Evolutionary conservation across 2,329 filamentous ascomycete genomes (phyloP).

Genomic region (Ceratocystis papillata): DNA sequence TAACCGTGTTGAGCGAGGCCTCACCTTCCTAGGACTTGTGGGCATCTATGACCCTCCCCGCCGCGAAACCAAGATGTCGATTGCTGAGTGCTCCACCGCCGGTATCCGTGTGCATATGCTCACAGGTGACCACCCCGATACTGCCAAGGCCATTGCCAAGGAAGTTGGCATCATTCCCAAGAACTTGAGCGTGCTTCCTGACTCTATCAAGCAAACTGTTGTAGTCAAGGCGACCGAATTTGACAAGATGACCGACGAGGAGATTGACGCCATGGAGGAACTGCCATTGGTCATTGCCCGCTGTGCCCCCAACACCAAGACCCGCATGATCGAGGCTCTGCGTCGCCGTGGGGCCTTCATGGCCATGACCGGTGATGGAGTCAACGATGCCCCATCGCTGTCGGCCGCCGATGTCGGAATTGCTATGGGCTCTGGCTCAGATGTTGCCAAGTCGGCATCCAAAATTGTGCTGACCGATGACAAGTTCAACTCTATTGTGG

Average conservation of each 20-base stretch:
- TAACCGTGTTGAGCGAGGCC: constrained; percentile 51
- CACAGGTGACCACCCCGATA: constrained; percentile 71
- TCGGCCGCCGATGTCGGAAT: constrained; percentile 77
- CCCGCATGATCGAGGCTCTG: constrained; percentile 80
- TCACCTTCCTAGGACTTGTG: constrained; percentile 69
- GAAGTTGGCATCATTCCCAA: constrained; percentile 67
- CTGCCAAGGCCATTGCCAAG: constrained; percentile 64
- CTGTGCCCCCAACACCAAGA: constrained; percentile 77
- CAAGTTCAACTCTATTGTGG: constrained; percentile 78
- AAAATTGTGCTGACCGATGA: constrained; percentile 79
- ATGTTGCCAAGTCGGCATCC: constrained; percentile 73
- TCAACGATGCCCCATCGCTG: constrained; percentile 75
- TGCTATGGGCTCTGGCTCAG: constrained; percentile 79
- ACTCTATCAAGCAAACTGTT: constrained; percentile 53
- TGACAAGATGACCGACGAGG: constrained; percentile 60
- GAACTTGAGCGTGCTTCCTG: constrained; percentile 49
- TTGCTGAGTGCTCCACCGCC: constrained; percentile 57
- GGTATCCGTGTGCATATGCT: constrained; percentile 77
- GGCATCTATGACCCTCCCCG: constrained; percentile 82
- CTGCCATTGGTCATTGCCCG: constrained; percentile 73
- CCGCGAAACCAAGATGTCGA: constrained; percentile 63
- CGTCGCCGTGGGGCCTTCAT: constrained; percentile 65
- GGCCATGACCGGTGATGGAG: constrained; percentile 82
- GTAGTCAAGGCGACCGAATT: constrained; percentile 70
- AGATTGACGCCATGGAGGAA: constrained; percentile 65